Percentiles rank a stretch among this genome's conserved stretches.
Evolutionary conservation across 768 basidiomycete species (phyloP).

Genomic region (Rhodotorula toruloides): DNA sequence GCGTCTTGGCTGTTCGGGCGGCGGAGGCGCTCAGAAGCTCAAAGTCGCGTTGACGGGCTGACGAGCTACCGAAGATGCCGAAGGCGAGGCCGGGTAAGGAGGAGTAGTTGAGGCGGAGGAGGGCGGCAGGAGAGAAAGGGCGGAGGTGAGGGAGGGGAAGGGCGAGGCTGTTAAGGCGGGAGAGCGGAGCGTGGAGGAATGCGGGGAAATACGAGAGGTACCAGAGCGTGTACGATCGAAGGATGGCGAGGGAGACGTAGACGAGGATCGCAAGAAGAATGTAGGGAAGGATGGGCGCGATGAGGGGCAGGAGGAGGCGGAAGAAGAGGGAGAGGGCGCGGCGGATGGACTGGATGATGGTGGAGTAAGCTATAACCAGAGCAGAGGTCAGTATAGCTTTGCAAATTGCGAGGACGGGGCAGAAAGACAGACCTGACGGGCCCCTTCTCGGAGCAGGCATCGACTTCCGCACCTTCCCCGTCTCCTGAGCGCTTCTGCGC

Average conservation of each 20-base stretch:
- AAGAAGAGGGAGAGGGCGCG: too few relatives aligned
- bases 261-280: neutral
- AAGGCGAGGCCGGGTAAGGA: neutral
- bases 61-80: neutral
- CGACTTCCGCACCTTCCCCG: too few relatives aligned
- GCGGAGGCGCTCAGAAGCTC: slow-evolving; percentile 3
- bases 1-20: slow-evolving; percentile 27
- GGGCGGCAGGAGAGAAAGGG: neutral
- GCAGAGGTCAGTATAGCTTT: neutral
- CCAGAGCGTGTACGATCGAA: slow-evolving; percentile 14
- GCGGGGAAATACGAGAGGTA: slow-evolving; percentile 8
- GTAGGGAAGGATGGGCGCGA: slow-evolving; percentile 8
- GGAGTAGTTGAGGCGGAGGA: neutral
- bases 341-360: neutral
- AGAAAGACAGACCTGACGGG: neutral
- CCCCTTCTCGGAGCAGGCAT: too few relatives aligned
- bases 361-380: too few relatives aligned
- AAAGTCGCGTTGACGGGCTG: neutral
- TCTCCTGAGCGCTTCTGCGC: neutral
- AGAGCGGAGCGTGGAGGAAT: slow-evolving; percentile 6
- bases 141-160: slow-evolving; percentile 3
- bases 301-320: neutral
- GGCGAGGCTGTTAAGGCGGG: slow-evolving; percentile 1
- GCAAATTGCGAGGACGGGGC: neutral
- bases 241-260: slow-evolving; percentile 23